Percentiles rank a stretch among this genome's conserved stretches.
phyloP scores from a whole-genome alignment of 176 grass and related monocot genomes.

The Areca catechu region DNA sequence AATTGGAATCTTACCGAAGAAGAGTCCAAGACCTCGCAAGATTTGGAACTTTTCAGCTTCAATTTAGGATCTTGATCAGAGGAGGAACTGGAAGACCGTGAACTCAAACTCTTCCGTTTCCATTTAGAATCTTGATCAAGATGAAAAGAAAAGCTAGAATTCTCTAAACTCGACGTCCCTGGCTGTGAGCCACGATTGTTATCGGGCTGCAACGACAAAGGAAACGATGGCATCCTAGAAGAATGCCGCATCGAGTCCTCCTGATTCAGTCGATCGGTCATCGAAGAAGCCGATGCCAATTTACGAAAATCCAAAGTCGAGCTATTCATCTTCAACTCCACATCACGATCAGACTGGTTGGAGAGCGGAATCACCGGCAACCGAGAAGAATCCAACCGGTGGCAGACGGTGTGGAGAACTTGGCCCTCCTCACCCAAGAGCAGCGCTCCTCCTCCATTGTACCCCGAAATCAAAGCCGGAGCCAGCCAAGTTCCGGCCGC shows the following conservation, averaged over 20 bases:
- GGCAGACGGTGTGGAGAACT: constrained; percentile 61
- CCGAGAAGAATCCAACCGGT: constrained; percentile 13
- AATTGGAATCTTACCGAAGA: constrained; percentile 32
- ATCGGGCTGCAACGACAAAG: constrained; percentile 19
- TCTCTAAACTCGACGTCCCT: constrained; percentile 10
- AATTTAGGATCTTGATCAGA: constrained; percentile 37
- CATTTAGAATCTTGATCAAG: constrained; percentile 7
- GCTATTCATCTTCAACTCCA: constrained; percentile 22
- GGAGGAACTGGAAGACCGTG: background rate
- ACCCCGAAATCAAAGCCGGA: background rate
- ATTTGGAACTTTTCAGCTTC: background rate
- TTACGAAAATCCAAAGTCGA: constrained; percentile 7
- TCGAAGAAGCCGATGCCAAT: constrained; percentile 22
- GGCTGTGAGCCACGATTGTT: constrained; percentile 5
- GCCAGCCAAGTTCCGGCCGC: constrained; percentile 31
- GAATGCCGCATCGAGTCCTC: constrained; percentile 19
- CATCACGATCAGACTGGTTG: constrained; percentile 30
- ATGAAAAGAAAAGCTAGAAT: constrained; percentile 5
- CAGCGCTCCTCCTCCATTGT: constrained; percentile 65
- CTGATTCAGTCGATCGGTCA: constrained; percentile 13
- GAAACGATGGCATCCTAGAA: constrained; percentile 17
- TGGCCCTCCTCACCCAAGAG: constrained; percentile 81
- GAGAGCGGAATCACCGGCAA: background rate
- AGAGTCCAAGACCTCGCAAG: constrained; percentile 32
- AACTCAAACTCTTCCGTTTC: constrained; percentile 6